These are phyloP conservation scores for Penicillium cosmopolitanum DNA, from an alignment of 495 filamentous ascomycete species.

Conservation along the genomic window DNA sequence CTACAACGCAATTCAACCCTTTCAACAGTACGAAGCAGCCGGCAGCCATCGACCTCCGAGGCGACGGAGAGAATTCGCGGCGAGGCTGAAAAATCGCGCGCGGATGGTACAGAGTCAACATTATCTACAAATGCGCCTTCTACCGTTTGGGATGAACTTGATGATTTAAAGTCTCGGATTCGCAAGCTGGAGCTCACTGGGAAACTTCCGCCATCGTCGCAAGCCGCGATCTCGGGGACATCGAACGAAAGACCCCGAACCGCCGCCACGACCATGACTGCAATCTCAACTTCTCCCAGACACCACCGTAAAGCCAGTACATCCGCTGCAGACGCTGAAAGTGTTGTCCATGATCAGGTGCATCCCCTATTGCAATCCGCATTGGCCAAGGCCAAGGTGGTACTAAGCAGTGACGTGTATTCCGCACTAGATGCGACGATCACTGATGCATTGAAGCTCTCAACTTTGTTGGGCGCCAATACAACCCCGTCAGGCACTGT, in stretches of 20 bases:
- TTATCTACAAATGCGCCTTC: conserved; percentile 86
- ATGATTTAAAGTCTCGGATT: conserved; percentile 93
- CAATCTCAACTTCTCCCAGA: conserved; percentile 85
- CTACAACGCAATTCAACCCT: conserved; percentile 59
- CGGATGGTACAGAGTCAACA: conserved; percentile 77
- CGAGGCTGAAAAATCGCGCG: conserved; percentile 55
- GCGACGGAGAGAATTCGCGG: conserved; percentile 40
- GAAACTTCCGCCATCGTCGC: conserved; percentile 79
- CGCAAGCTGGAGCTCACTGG: conserved; percentile 89
- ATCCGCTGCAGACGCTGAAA: conserved; percentile 52
- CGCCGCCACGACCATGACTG: conserved; percentile 91
- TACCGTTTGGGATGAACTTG: conserved; percentile 96
- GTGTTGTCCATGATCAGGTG: conserved; percentile 44
- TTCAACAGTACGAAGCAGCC: conserved; percentile 53
- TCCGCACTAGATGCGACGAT: conserved; percentile 80
- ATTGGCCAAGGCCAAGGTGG: conserved; percentile 70
- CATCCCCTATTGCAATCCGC: conserved; percentile 84
- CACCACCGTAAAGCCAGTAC: conserved; percentile 56
- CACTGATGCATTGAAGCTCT: conserved; percentile 76
- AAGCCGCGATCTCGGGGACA: conserved; percentile 72
- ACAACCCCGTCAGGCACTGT: conserved; percentile 67
- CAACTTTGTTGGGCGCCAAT: conserved; percentile 70
- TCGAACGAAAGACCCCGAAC: conserved; percentile 84
- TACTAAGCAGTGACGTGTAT: conserved; percentile 73
- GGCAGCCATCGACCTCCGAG: conserved; percentile 53